Conservation (phyloP, 2,329 filamentous ascomycete genomes). For the Fusarium sp. region DNA sequence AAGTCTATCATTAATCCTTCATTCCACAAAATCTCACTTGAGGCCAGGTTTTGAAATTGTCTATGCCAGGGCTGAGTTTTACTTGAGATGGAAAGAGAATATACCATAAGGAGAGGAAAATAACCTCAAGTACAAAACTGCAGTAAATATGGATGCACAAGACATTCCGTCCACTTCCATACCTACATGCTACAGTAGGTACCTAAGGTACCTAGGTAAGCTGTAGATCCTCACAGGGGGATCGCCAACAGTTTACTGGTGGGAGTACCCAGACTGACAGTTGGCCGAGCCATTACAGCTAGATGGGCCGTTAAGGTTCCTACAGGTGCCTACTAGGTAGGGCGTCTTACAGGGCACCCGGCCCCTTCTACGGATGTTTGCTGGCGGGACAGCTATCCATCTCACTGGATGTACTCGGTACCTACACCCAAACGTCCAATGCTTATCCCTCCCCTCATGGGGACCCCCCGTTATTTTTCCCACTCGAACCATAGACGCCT, state of each 20-base stretch:
- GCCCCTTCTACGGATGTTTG: slow-evolving; percentile 1
- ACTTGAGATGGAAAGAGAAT: not conserved
- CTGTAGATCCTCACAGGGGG: slow-evolving; percentile 34
- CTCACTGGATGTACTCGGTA: slow-evolving; percentile 26
- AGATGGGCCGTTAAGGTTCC: too few species aligned
- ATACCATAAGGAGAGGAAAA: not conserved
- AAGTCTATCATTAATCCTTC: slow-evolving; percentile 12
- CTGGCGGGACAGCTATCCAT: not conserved
- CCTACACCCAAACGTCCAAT: not conserved
- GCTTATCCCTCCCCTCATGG: slow-evolving; percentile 10
- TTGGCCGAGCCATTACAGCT: not conserved
- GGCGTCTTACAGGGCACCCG: slow-evolving; percentile 4
- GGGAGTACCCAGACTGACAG: not conserved
- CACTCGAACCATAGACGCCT: slow-evolving; percentile 20
- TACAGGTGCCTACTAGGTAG: not conserved
- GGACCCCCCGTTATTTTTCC: slow-evolving; percentile 11
- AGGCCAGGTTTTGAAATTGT: slow-evolving; percentile 13
- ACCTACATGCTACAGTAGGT: not conserved
- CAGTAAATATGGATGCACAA: not conserved
- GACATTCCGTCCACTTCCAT: not conserved
- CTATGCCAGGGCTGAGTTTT: not conserved
- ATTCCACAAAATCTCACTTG: slow-evolving; percentile 32
- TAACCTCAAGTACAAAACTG: too few species aligned
- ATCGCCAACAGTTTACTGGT: slow-evolving; percentile 2
- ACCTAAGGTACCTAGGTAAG: too few species aligned